Evolutionary conservation across 176 grass and related monocot genomes (phyloP), one percentile per base, ranked within the genome.

Genomic region (Phragmites australis): DNA sequence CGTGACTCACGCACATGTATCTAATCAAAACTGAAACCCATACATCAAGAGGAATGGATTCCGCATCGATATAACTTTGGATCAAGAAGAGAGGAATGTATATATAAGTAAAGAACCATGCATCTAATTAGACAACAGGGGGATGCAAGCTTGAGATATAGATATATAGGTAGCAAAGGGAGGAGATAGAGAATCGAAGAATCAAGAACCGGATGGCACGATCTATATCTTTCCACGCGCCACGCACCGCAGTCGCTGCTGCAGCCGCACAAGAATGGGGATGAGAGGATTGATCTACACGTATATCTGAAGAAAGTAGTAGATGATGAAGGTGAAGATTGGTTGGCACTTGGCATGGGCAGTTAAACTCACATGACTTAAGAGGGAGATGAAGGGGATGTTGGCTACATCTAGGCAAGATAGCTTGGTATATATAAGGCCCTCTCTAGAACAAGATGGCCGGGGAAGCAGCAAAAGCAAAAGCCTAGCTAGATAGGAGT

Each of bases 371-470:
- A 49, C 6, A 49, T 4, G 32, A 26, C 10, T 26, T 25, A 9
- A 58, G 23, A 26, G 9, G 25, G 55, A 27, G 53, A 37, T 27
- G 51, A 42, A 52, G 23, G 37, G 41, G 58, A 30, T 81, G 41
- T 18, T 31, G 65, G 46, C 68, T 48, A 51, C 69, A 57, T 43
- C 66, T 81, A 25, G 53, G 79, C 29, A 70, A 58, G 18, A 44
- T 29, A 59, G 80, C 57, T 48, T 55, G n/a, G 73, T 78, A 73
- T 88, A 88, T 83, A 83, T 88, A 83, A 50, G 40, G 70, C 26
- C 9, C 42, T 42, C 14, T 22, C 53, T 72, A 72, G 68, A 74
- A 65, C 26, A 39, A 41, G 41, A 1, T 7, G 68, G 68, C 42
- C 26, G 32, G 19, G 49, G 44, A 27, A 22, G 70, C 12, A 6